Base-by-base conservation (phyloP, 768 basidiomycete species). In the Xanthoconium purpureum region DNA sequence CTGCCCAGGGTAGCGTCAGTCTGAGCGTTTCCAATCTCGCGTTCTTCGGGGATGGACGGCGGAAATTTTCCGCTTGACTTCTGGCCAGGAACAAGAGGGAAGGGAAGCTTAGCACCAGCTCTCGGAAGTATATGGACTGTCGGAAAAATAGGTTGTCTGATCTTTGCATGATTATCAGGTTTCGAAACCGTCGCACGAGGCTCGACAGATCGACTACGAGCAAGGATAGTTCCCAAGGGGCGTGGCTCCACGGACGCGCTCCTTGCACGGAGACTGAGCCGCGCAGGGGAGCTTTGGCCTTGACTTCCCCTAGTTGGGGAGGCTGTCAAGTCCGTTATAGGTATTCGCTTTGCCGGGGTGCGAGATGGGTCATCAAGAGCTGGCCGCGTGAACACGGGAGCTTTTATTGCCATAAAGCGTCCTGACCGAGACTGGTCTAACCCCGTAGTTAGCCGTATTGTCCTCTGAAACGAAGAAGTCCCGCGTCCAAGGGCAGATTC, bases 401-500 rank as follows among this genome's bases (percentile, higher is more conserved):
- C 36, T 47, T 59, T 52, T 14, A 55, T 54, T 11, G 50, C 47
- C 48, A 44, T 20, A 43, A 61, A 61, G 35, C 60, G 63, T 13
- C 63, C 58, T n/a, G 42, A 18, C 7, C 61, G 58, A 56, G 54
- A 44, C n/a, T 54, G 62, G 12, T 70, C 71, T 35, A 67, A 56
- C 15, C 38, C 55, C 11, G 54, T 52, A 44, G 73, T 69, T 14
- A 77, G 61, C 28, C 75, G 75, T 38, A 69, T 65, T 5, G 73
- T 73, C 59, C 80, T 83, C 57, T 77, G 73, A 3, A 79, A 74
- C 0, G 83, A 84, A 20, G 80, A 64, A 53, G 77, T 77, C 5
- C 82, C 82, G 43, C 78, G 75, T 9, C 73, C 71, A 55, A 84
- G 70, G 3, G 80, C 82, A 58, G 83, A 71, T 38, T 77, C 71